These are phyloP conservation scores for Sugiyamaella neomexicana DNA, from an alignment of 1,139 yeast genomes.

Conservation along the genomic window DNA sequence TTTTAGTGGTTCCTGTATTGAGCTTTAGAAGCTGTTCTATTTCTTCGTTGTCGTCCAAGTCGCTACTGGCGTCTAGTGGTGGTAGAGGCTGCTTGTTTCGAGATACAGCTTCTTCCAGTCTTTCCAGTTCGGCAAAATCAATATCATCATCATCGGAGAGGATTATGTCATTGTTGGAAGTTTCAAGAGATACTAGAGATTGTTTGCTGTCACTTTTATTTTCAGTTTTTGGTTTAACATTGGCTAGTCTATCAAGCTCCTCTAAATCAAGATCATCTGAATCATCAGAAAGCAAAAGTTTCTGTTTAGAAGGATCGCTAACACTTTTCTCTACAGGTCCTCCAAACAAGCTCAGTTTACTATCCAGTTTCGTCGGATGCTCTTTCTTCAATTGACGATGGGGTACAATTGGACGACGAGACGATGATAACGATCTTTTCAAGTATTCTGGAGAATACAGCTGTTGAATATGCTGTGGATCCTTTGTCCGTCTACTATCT, in stretches of 20 bases:
- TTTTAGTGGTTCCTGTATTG: background rate
- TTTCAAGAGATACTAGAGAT: background rate
- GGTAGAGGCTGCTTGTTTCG: background rate
- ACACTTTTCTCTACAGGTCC: background rate
- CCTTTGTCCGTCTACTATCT: background rate
- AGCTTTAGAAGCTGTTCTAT: slow-evolving; percentile 1
- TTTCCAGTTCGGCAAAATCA: slow-evolving; percentile 9
- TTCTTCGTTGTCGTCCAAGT: slow-evolving; percentile 1
- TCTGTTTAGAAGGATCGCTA: too few species aligned
- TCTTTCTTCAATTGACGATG: background rate
- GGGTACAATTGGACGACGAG: background rate
- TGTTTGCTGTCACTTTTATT: background rate
- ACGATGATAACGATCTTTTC: slow-evolving; percentile 20
- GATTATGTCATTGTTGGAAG: background rate
- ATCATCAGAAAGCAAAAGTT: slow-evolving; percentile 13
- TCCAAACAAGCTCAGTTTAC: background rate
- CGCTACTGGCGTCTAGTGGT: background rate
- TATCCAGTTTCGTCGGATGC: slow-evolving; percentile 2
- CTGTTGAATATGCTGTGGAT: slow-evolving; percentile 19
- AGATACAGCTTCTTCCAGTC: slow-evolving; percentile 9
- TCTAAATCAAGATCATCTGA: slow-evolving; percentile 8
- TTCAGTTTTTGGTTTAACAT: background rate
- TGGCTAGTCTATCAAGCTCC: slow-evolving; percentile 1
- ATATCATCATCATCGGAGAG: slow-evolving; percentile 3
- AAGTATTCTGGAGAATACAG: slow-evolving; percentile 29